These are phyloP conservation scores for Coriaria nepalensis DNA, from an alignment of 306 rosid species.

Conservation along the genomic window DNA sequence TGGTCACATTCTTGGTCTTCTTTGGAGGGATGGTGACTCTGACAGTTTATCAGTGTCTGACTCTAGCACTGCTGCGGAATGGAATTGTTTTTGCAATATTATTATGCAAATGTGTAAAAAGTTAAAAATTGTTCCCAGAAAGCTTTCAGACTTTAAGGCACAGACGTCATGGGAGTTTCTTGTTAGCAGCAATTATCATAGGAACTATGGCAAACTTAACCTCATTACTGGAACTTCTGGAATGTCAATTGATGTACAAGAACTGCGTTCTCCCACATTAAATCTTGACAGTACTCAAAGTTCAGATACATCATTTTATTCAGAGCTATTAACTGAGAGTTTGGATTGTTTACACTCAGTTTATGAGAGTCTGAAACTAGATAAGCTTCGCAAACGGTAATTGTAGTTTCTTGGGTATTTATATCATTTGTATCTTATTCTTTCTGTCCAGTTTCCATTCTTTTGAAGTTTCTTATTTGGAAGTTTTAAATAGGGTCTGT, in stretches of 20 bases:
- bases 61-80: constrained; percentile 49
- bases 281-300: constrained; percentile 17
- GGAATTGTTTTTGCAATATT: constrained; percentile 60
- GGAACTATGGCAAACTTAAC: constrained; percentile 47
- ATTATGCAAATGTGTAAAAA: constrained; percentile 52
- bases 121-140: constrained; percentile 23
- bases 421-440: constrained; percentile 5
- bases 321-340: constrained; percentile 51
- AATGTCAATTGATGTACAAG: constrained; percentile 24
- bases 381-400: constrained; percentile 79
- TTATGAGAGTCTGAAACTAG: constrained; percentile 79
- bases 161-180: constrained; percentile 82
- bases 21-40: constrained; percentile 76
- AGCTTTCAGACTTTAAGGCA: constrained; percentile 19
- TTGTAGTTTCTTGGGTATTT: constrained; percentile 1
- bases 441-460: constrained; percentile 8
- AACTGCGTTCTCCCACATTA: constrained; percentile 17
- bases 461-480: constrained; percentile 9
- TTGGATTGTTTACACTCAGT: constrained; percentile 88
- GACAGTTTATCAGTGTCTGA: constrained; percentile 38
- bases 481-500: too few relatives aligned
- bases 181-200: constrained; percentile 60
- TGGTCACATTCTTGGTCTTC: constrained; percentile 62
- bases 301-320: constrained; percentile 33
- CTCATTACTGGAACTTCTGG: constrained; percentile 26